Percentiles rank a stretch among this genome's conserved stretches.
Evolutionary conservation across 75 land plant genomes (phyloP).

Genomic region (Cupressus sempervirens): DNA sequence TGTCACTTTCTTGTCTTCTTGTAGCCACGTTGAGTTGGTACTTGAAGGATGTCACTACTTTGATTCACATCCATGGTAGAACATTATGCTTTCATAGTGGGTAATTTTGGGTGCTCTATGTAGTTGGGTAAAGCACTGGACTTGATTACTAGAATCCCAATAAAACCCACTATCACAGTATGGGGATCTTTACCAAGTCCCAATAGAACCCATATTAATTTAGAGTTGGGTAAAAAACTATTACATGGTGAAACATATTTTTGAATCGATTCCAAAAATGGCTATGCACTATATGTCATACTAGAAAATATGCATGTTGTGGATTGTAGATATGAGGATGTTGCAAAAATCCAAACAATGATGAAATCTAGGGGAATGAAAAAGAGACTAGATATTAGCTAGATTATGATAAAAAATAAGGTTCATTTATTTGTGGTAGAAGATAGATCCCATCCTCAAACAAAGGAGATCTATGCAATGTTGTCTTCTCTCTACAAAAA

Average conservation of each 20-base stretch:
- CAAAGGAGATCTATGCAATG: slow-evolving; percentile 10
- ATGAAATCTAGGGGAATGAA: slow-evolving; percentile 21
- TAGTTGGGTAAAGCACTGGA: slow-evolving; percentile 5
- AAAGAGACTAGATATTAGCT: slow-evolving; percentile 15
- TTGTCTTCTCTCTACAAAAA: background rate
- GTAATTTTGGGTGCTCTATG: slow-evolving; percentile 11
- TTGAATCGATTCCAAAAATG: slow-evolving; percentile 5
- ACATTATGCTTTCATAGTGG: slow-evolving; percentile 25
- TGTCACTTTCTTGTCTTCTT: slow-evolving; percentile 25
- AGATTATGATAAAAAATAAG: slow-evolving; percentile 9
- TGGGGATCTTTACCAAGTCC: slow-evolving; percentile 13
- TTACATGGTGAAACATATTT: slow-evolving; percentile 8
- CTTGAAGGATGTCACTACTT: slow-evolving; percentile 18
- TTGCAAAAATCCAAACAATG: slow-evolving; percentile 14
- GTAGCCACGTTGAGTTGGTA: slow-evolving; percentile 20
- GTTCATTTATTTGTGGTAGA: slow-evolving; percentile 10
- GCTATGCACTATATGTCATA: slow-evolving; percentile 22
- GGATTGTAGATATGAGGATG: slow-evolving; percentile 23
- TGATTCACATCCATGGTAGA: background rate
- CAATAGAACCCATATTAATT: slow-evolving; percentile 9
- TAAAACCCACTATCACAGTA: slow-evolving; percentile 9
- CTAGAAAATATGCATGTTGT: slow-evolving; percentile 20
- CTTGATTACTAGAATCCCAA: slow-evolving; percentile 13
- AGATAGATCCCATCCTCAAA: slow-evolving; percentile 18
- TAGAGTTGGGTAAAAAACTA: slow-evolving; percentile 12